Evolutionary conservation across 1,284 basidiomycete species (phyloP).

Genomic region (Rhodotorula sp.): DNA sequence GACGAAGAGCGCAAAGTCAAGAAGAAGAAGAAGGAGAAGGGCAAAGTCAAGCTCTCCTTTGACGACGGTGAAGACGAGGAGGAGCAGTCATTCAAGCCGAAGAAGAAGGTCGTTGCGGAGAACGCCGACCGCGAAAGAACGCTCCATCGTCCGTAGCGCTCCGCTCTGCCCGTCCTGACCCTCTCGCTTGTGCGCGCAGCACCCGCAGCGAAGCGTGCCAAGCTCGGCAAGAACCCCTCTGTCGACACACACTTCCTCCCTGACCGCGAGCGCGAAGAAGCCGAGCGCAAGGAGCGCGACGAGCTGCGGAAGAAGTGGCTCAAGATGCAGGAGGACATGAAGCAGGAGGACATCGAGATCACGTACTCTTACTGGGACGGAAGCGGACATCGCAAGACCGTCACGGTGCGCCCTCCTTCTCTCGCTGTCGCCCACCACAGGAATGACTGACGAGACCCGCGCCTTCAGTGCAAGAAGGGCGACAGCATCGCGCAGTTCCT

Average conservation of each 20-base stretch:
- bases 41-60: slow-evolving; percentile 67
- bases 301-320: slow-evolving; percentile 89
- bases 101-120: slow-evolving; percentile 34
- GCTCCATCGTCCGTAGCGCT: background rate
- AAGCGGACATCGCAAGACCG: slow-evolving; percentile 90
- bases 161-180: background rate
- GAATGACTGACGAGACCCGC: background rate
- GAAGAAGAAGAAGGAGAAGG: slow-evolving; percentile 81
- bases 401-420: slow-evolving; percentile 64
- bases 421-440: background rate
- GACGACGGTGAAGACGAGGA: slow-evolving; percentile 61
- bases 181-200: slow-evolving; percentile 14
- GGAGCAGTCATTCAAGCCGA: slow-evolving; percentile 40
- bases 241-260: slow-evolving; percentile 99
- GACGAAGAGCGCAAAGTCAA: slow-evolving; percentile 63
- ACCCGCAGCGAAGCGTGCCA: slow-evolving; percentile 63
- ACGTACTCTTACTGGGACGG: slow-evolving; percentile 99
- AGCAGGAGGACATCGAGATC: slow-evolving; percentile 85
- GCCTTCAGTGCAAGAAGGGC: slow-evolving; percentile 89
- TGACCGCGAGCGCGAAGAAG: slow-evolving; percentile 91
- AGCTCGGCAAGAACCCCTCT: slow-evolving; percentile 88
- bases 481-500: slow-evolving; percentile 86
- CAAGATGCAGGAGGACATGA: slow-evolving; percentile 80
- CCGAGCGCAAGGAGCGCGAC: slow-evolving; percentile 83
- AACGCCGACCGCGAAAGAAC: slow-evolving; percentile 15